phyloP scores from a whole-genome alignment of 805 yeast species.

The Candida chauliodis region DNA sequence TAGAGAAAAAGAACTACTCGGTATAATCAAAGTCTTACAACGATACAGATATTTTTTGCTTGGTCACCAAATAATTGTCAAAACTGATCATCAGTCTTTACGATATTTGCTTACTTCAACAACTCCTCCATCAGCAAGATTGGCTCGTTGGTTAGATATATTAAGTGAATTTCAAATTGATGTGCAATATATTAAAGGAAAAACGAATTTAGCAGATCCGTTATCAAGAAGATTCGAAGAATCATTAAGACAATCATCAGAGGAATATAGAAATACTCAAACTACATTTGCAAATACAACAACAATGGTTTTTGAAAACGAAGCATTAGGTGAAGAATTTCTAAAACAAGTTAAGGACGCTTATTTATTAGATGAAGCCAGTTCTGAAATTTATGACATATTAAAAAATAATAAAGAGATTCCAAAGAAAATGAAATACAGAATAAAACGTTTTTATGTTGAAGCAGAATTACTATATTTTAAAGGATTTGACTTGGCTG shows the following conservation, averaged over 20 bases:
- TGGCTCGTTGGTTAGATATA: background rate
- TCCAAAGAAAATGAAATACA: background rate
- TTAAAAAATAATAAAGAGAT: background rate
- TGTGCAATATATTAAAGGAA: background rate
- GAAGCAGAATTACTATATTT: too few relatives aligned
- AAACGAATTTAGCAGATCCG: background rate
- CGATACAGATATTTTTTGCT: background rate
- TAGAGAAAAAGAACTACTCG: background rate
- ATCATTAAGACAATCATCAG: background rate
- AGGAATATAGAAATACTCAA: background rate
- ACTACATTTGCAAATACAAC: background rate
- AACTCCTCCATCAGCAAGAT: background rate
- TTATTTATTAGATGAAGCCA: background rate
- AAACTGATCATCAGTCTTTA: background rate
- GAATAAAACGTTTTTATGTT: background rate
- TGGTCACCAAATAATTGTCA: background rate
- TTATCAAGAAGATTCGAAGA: background rate
- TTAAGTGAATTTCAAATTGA: background rate
- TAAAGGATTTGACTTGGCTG: too few relatives aligned
- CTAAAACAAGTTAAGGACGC: background rate
- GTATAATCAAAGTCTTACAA: background rate
- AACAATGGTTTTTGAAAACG: background rate
- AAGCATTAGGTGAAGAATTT: background rate
- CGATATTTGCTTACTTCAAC: background rate
- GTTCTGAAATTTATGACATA: background rate